These are phyloP conservation scores for Microdochium nivale DNA, from an alignment of 2,329 filamentous ascomycete genomes.

Conservation along the genomic window DNA sequence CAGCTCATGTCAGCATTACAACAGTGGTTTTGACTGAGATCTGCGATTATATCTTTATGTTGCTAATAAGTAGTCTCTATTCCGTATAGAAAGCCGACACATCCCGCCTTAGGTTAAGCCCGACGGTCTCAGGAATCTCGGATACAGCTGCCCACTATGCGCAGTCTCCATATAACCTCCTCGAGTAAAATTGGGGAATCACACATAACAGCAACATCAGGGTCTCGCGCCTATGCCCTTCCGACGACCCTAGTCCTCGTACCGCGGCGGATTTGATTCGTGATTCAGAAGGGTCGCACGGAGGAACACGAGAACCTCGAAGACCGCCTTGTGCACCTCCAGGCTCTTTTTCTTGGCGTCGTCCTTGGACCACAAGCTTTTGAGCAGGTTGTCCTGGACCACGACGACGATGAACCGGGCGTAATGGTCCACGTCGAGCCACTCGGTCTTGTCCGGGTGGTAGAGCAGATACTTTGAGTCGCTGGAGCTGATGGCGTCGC, in stretches of 20 bases:
- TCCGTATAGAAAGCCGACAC: too few species aligned
- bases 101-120: too few species aligned
- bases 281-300: slow-evolving; percentile 11
- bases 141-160: too few species aligned
- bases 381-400: slow-evolving; percentile 24
- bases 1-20: too few species aligned
- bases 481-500: slow-evolving; percentile 19
- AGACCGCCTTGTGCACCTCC: slow-evolving; percentile 24
- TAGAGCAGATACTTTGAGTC: slow-evolving; percentile 22
- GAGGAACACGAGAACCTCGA: slow-evolving; percentile 26
- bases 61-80: too few species aligned
- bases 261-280: slow-evolving; percentile 18
- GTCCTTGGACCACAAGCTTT: slow-evolving; percentile 19
- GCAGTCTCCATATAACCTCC: too few species aligned
- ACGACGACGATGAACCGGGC: slow-evolving; percentile 28
- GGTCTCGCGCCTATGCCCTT: not conserved
- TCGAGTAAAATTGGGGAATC: too few species aligned
- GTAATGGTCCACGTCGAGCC: slow-evolving; percentile 27
- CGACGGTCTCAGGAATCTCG: too few species aligned
- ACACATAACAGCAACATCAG: too few species aligned
- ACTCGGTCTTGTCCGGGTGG: slow-evolving; percentile 25
- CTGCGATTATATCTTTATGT: too few species aligned
- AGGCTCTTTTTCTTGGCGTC: slow-evolving; percentile 21
- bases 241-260: slow-evolving; percentile 7
- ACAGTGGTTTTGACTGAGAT: too few species aligned